phyloP scores from a whole-genome alignment of 2,329 filamentous ascomycete genomes.

The Phyllosticta citriasiana region DNA sequence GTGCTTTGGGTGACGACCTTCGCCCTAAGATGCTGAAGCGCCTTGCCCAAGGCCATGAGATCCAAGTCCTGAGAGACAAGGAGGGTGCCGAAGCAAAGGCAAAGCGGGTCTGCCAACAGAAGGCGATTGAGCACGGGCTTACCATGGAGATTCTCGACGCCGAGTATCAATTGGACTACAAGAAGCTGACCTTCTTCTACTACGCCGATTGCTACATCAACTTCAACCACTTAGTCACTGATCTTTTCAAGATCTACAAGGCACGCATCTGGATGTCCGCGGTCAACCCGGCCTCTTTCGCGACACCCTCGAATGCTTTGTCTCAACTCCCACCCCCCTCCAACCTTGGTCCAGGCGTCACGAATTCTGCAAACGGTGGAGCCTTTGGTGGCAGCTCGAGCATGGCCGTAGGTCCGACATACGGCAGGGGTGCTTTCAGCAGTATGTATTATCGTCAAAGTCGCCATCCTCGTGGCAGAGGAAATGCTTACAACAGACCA shows the following conservation, averaged over 20 bases:
- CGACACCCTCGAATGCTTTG: slow-evolving; percentile 16
- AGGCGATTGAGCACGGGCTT: slow-evolving; percentile 85
- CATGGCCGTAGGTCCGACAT: slow-evolving; percentile 4
- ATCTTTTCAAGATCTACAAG: slow-evolving; percentile 99
- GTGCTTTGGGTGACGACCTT: slow-evolving; percentile 46
- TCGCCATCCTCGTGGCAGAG: background rate
- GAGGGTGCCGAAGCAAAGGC: slow-evolving; percentile 97
- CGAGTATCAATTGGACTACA: slow-evolving; percentile 98
- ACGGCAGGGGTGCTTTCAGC: slow-evolving; percentile 7
- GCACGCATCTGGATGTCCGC: slow-evolving; percentile 99
- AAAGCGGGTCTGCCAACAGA: slow-evolving; percentile 92
- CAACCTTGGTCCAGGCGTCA: slow-evolving; percentile 28
- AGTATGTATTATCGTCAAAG: background rate
- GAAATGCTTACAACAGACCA: background rate
- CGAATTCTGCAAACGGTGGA: slow-evolving; percentile 15
- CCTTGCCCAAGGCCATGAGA: slow-evolving; percentile 82
- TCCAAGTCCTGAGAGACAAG: slow-evolving; percentile 81
- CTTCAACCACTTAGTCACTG: slow-evolving; percentile 94
- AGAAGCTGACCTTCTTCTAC: slow-evolving; percentile 98
- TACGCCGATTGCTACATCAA: slow-evolving; percentile 98
- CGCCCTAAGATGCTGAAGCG: slow-evolving; percentile 97
- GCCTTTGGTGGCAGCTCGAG: background rate
- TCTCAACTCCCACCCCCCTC: slow-evolving; percentile 26
- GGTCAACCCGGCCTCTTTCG: slow-evolving; percentile 91
- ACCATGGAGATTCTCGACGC: slow-evolving; percentile 99